phyloP scores from a whole-genome alignment of 805 yeast genomes.

The Saturnispora serradocipensis region DNA sequence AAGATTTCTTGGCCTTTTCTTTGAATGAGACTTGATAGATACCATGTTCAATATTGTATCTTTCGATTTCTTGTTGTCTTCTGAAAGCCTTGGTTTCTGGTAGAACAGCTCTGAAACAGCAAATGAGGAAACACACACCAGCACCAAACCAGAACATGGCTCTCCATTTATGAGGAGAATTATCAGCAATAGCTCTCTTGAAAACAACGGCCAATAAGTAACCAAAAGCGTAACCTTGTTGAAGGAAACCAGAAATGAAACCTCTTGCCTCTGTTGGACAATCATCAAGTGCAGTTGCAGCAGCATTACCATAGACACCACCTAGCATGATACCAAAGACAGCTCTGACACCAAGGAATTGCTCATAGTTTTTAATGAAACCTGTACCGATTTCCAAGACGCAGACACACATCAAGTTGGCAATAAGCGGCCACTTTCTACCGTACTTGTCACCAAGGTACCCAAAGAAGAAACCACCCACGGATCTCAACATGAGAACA shows the following conservation, averaged over 20 bases:
- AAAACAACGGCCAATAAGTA: slow-evolving; percentile 56
- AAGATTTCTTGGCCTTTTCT: slow-evolving; percentile 28
- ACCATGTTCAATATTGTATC: slow-evolving; percentile 24
- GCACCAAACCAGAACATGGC: slow-evolving; percentile 62
- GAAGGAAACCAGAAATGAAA: slow-evolving; percentile 57
- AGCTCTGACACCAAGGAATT: slow-evolving; percentile 55
- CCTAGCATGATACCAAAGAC: slow-evolving; percentile 54
- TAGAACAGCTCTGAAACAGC: slow-evolving; percentile 32
- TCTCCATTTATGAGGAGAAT: slow-evolving; percentile 49
- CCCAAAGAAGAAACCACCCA: slow-evolving; percentile 58
- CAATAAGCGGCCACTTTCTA: slow-evolving; percentile 47
- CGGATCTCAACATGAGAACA: slow-evolving; percentile 59
- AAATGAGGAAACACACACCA: slow-evolving; percentile 39
- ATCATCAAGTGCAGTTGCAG: slow-evolving; percentile 46
- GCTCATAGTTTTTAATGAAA: slow-evolving; percentile 45
- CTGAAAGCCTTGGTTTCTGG: slow-evolving; percentile 49
- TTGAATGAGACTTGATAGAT: slow-evolving; percentile 27
- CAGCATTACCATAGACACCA: slow-evolving; percentile 46
- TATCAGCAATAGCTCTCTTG: slow-evolving; percentile 52
- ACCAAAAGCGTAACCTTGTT: slow-evolving; percentile 74
- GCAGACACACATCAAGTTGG: slow-evolving; percentile 37
- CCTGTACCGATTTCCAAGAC: slow-evolving; percentile 56
- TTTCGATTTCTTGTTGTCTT: slow-evolving; percentile 31
- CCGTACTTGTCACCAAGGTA: slow-evolving; percentile 52
- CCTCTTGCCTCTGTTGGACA: slow-evolving; percentile 47